These are phyloP conservation scores for Tolypocladium tundrense DNA, from an alignment of 2,329 filamentous ascomycete genomes.

Conservation along the genomic window DNA sequence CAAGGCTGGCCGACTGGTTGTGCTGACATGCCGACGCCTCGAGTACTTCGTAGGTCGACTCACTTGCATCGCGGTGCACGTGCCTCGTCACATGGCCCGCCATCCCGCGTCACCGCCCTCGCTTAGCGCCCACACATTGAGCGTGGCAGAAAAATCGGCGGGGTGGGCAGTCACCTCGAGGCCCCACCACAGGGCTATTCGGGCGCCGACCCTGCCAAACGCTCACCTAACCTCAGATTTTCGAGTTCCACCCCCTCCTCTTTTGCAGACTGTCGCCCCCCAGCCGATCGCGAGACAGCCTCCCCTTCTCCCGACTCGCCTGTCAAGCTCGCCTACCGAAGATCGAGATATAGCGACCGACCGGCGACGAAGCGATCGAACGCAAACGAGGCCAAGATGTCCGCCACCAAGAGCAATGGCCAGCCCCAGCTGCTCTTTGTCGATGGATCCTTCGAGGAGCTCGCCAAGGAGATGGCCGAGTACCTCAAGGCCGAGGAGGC, in stretches of 20 bases:
- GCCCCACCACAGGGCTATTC: conserved; percentile 31
- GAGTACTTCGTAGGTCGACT: too few species aligned
- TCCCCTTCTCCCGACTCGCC: not conserved
- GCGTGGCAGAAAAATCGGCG: conserved; percentile 28
- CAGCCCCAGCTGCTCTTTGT: conserved; percentile 59
- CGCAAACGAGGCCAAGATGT: conserved; percentile 10
- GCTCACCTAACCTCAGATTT: conserved; percentile 15
- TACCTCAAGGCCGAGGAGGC: conserved; percentile 81
- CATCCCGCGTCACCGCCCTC: conserved; percentile 23
- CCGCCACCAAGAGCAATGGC: conserved; percentile 28
- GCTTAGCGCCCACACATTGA: conserved; percentile 30
- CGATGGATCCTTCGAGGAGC: conserved; percentile 89
- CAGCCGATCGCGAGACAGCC: conserved; percentile 13
- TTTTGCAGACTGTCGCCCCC: conserved; percentile 3
- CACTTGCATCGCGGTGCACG: conserved; percentile 4
- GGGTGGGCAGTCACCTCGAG: conserved; percentile 15
- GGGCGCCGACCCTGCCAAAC: conserved; percentile 18
- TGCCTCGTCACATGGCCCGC: conserved; percentile 11
- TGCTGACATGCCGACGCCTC: not conserved
- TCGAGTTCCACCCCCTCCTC: conserved; percentile 13
- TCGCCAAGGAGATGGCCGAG: conserved; percentile 87
- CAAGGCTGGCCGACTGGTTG: not conserved
- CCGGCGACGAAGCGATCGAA: conserved; percentile 6
- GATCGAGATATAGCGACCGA: conserved; percentile 8
- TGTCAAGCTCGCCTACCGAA: conserved; percentile 3